Conservation (phyloP, 805 yeast genomes). For the Cyberlindnera subsufficiens region DNA sequence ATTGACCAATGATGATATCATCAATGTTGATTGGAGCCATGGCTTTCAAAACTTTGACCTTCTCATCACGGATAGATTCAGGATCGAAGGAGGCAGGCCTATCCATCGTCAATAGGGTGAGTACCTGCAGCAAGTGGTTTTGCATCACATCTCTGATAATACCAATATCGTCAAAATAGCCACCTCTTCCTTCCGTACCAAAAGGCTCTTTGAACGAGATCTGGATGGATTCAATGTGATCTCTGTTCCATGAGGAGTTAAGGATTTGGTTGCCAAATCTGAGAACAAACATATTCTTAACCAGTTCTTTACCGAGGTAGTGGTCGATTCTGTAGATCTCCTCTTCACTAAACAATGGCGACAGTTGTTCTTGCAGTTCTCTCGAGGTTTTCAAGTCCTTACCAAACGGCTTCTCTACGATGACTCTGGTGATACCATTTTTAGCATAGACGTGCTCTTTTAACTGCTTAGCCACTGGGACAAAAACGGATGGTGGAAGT, state of each 20-base stretch:
- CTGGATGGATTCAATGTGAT: slow-evolving; percentile 75
- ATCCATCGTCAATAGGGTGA: slow-evolving; percentile 92
- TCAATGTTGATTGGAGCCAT: slow-evolving; percentile 59
- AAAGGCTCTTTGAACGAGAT: slow-evolving; percentile 95
- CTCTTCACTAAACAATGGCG: slow-evolving; percentile 85
- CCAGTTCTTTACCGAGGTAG: slow-evolving; percentile 97
- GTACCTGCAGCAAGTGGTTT: slow-evolving; percentile 89
- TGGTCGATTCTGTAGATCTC: slow-evolving; percentile 96
- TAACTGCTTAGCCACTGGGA: slow-evolving; percentile 67
- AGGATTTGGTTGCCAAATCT: slow-evolving; percentile 89
- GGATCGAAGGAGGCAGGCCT: slow-evolving; percentile 89
- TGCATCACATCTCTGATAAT: slow-evolving; percentile 98
- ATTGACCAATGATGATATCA: slow-evolving; percentile 83
- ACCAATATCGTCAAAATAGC: slow-evolving; percentile 92
- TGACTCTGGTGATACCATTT: slow-evolving; percentile 70
- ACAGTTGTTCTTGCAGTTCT: slow-evolving; percentile 66
- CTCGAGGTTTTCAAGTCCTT: slow-evolving; percentile 79
- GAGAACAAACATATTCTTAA: slow-evolving; percentile 81
- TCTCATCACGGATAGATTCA: slow-evolving; percentile 92
- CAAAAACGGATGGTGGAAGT: slow-evolving; percentile 89
- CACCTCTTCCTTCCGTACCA: slow-evolving; percentile 99
- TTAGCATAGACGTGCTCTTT: slow-evolving; percentile 63
- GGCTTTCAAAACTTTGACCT: slow-evolving; percentile 86
- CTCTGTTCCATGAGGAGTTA: slow-evolving; percentile 83
- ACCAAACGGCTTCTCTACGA: slow-evolving; percentile 97